Evolutionary conservation across 176 grass and related monocot genomes (phyloP).

Genomic region (Carex kokanica): DNA sequence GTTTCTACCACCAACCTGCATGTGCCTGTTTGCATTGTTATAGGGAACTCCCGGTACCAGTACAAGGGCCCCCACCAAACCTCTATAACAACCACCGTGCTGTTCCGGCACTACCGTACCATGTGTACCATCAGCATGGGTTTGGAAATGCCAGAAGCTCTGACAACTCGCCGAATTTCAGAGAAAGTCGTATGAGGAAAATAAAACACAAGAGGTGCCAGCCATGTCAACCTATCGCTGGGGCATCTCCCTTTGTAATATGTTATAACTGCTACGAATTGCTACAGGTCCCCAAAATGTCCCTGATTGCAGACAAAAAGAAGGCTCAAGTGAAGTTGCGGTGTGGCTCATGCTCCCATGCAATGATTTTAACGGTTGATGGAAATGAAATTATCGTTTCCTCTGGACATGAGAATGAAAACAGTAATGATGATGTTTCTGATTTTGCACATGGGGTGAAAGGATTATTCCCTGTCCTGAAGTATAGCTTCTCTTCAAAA

Average conservation of each 20-base stretch:
- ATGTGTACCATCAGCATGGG: constrained; percentile 23
- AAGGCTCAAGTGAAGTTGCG: constrained; percentile 62
- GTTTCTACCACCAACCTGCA: constrained; percentile 66
- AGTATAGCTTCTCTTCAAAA: constrained; percentile 60
- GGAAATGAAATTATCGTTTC: constrained; percentile 54
- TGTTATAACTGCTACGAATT: constrained; percentile 92
- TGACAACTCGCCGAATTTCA: constrained; percentile 17
- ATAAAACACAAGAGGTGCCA: constrained; percentile 49
- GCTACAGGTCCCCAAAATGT: constrained; percentile 57
- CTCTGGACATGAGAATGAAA: constrained; percentile 35
- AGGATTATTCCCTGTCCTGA: constrained; percentile 53
- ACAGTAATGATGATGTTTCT: constrained; percentile 28
- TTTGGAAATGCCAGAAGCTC: constrained; percentile 19
- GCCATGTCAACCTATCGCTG: constrained; percentile 54
- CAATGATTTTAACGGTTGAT: constrained; percentile 60
- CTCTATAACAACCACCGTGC: constrained; percentile 19
- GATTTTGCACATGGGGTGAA: constrained; percentile 22
- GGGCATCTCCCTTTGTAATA: constrained; percentile 76
- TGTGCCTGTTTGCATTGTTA: constrained; percentile 76
- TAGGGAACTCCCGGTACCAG: constrained; percentile 51
- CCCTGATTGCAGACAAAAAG: constrained; percentile 28
- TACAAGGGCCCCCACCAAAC: constrained; percentile 34
- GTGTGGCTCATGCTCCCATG: constrained; percentile 80
- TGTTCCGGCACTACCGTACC: constrained; percentile 5
- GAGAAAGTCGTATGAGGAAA: constrained; percentile 31